A percentile compares a stretch with the other conserved stretches of the same genome.
These are phyloP conservation scores for Larix kaempferi DNA, from an alignment of 75 land plant species.

Conservation along the genomic window DNA sequence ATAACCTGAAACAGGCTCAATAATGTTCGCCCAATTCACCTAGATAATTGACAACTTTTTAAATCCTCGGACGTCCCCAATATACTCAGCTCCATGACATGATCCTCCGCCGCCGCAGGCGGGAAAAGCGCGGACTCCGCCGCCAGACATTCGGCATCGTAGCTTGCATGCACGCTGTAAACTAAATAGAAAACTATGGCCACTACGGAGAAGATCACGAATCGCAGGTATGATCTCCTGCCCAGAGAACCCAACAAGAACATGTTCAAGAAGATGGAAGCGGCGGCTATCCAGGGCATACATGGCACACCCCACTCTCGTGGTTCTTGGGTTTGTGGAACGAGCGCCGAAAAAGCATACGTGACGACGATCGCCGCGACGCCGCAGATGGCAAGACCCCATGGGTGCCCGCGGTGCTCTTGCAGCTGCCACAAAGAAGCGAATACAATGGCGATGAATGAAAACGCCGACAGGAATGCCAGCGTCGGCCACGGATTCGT, in stretches of 20 bases:
- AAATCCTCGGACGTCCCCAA: too few relatives aligned
- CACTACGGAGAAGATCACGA: constrained; percentile 59
- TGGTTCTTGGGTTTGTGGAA: constrained; percentile 47
- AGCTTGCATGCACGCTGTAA: constrained; percentile 84
- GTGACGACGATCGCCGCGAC: constrained; percentile 19
- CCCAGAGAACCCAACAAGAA: constrained; percentile 82
- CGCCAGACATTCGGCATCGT: constrained; percentile 47
- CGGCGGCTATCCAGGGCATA: constrained; percentile 86
- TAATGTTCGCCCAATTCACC: too few relatives aligned
- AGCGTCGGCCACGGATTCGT: constrained; percentile 60
- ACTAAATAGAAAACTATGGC: constrained; percentile 61
- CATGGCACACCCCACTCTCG: constrained; percentile 72
- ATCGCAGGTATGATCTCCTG: constrained; percentile 60
- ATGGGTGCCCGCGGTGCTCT: not conserved
- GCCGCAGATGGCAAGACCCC: not conserved
- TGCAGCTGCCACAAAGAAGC: constrained; percentile 20
- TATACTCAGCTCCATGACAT: too few relatives aligned
- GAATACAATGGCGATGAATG: constrained; percentile 52
- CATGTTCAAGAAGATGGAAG: constrained; percentile 80
- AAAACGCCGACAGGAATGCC: constrained; percentile 46
- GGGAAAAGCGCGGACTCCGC: too few relatives aligned
- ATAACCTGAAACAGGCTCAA: too few relatives aligned
- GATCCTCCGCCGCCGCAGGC: too few relatives aligned
- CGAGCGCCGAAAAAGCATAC: constrained; percentile 31
- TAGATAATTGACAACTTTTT: too few relatives aligned